Evolutionary conservation across 306 rosid genomes (phyloP).

Genomic region (Trichosanthes cucumerina): DNA sequence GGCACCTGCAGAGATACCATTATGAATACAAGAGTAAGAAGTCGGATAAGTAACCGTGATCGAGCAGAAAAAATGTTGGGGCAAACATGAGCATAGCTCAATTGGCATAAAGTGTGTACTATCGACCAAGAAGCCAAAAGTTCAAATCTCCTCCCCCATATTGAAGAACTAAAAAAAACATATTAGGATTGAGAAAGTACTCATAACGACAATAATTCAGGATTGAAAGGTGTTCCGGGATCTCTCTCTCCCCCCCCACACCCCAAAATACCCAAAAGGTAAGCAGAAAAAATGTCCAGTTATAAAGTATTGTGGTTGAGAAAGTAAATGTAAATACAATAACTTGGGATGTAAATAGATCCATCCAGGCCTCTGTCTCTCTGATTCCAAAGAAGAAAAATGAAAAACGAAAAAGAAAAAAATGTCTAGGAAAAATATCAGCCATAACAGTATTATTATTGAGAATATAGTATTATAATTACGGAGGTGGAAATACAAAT

Average conservation of each 20-base stretch:
- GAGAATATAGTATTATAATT: background rate
- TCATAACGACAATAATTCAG: background rate
- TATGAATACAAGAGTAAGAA: background rate
- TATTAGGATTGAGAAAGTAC: background rate
- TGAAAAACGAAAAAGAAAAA: background rate
- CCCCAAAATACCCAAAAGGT: background rate
- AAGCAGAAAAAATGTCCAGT: background rate
- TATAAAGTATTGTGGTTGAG: background rate
- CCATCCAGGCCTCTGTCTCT: background rate
- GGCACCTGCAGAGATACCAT: slow-evolving; percentile 62
- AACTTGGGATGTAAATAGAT: background rate
- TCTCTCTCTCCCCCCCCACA: background rate
- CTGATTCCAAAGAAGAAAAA: background rate
- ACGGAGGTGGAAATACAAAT: background rate
- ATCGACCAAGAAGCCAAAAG: no score
- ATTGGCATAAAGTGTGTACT: no score
- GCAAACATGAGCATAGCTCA: no score
- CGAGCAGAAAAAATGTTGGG: no score
- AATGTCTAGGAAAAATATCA: background rate
- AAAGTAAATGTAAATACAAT: background rate
- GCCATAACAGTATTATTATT: background rate
- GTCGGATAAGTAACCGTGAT: background rate
- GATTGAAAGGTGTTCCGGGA: background rate
- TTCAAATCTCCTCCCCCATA: no score
- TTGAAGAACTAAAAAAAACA: no score